Evolutionary conservation across 2,329 filamentous ascomycete genomes (phyloP).

Genomic region (Leptographium wingfieldii): DNA sequence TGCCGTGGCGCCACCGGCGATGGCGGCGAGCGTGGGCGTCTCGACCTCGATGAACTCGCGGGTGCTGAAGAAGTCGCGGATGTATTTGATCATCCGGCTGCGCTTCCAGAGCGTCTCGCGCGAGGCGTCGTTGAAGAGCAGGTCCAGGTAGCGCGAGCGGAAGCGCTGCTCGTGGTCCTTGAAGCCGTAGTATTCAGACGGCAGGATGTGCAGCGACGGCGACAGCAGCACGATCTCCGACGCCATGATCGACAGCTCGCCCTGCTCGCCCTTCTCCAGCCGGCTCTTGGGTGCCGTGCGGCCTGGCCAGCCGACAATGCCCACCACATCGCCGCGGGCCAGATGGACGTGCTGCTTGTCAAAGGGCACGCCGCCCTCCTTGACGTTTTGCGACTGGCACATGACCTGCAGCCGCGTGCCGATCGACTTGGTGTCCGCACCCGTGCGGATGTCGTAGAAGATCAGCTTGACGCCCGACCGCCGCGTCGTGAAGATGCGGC

Average conservation of each 20-base stretch:
- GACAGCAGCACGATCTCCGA: conserved; percentile 74
- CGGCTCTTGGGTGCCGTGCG: conserved; percentile 84
- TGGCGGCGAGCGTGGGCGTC: conserved; percentile 94
- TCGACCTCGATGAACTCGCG: conserved; percentile 88
- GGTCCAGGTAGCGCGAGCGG: conserved; percentile 85
- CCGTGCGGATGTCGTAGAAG: conserved; percentile 72
- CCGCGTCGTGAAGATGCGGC: conserved; percentile 82
- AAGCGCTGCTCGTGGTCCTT: conserved; percentile 90
- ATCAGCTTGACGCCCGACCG: conserved; percentile 70
- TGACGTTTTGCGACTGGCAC: conserved; percentile 72
- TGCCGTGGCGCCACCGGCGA: conserved; percentile 89
- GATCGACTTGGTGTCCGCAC: conserved; percentile 42
- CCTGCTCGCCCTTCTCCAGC: conserved; percentile 62
- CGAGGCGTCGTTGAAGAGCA: conserved; percentile 90
- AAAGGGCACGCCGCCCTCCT: conserved; percentile 46
- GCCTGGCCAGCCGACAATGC: conserved; percentile 71
- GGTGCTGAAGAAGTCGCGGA: conserved; percentile 79
- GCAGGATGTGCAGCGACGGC: conserved; percentile 82
- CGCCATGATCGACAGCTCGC: conserved; percentile 90
- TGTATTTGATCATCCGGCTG: conserved; percentile 76
- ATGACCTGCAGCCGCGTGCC: conserved; percentile 79
- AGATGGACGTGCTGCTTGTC: conserved; percentile 82
- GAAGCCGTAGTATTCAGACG: conserved; percentile 85
- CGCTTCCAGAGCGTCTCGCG: conserved; percentile 75
- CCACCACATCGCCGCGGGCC: conserved; percentile 84